phyloP scores from a whole-genome alignment of 2,329 filamentous ascomycete genomes.

The Talaromyces sp. region DNA sequence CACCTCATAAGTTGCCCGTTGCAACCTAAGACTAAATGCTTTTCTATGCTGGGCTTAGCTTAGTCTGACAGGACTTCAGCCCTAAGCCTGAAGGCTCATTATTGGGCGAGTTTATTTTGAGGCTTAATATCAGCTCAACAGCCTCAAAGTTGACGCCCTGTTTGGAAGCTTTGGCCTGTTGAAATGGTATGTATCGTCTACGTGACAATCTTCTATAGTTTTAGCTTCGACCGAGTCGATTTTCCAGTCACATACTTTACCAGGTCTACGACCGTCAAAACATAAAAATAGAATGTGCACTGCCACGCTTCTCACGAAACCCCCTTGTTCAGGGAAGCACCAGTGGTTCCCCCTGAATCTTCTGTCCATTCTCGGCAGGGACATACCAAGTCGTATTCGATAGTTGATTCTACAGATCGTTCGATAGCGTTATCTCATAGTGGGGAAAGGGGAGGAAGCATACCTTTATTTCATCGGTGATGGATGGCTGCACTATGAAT shows the following conservation, averaged over 20 bases:
- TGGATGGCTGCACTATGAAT: neutral
- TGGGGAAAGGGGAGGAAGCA: slow-evolving; percentile 3
- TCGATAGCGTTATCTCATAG: slow-evolving; percentile 9
- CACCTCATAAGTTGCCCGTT: neutral
- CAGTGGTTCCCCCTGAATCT: neutral
- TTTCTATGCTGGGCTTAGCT: neutral
- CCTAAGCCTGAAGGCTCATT: neutral
- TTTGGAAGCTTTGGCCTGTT: neutral
- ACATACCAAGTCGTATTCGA: neutral
- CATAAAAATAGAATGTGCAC: slow-evolving; percentile 16
- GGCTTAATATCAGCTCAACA: neutral
- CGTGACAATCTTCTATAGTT: too few species aligned
- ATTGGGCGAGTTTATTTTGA: neutral
- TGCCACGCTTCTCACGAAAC: slow-evolving; percentile 7
- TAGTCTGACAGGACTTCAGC: neutral
- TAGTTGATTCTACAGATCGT: neutral
- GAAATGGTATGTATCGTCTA: too few species aligned
- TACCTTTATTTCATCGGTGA: neutral
- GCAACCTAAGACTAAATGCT: neutral
- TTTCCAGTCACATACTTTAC: neutral
- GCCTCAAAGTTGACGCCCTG: neutral
- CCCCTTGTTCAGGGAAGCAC: neutral
- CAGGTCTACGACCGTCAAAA: neutral
- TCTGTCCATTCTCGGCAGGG: neutral
- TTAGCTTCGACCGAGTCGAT: neutral